Evolutionary conservation across 257 asterid species (phyloP).

Genomic region (Primulina huaijiensis): DNA sequence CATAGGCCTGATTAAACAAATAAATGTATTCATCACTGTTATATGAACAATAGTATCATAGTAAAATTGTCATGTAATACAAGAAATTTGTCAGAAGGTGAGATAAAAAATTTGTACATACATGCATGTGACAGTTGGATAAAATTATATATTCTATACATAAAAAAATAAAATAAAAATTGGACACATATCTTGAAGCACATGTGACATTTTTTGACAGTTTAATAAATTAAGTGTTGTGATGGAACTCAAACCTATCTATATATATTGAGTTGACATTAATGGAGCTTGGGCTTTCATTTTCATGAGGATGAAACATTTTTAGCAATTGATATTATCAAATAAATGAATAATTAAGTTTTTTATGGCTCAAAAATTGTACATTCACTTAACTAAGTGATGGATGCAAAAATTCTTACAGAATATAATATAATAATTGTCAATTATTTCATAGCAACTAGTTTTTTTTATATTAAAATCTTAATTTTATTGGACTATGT

Average conservation of each 20-base stretch:
- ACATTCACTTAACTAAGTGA: too few species aligned
- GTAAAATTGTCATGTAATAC: neutral
- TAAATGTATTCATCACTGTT: too few species aligned
- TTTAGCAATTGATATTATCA: neutral
- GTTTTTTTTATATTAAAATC: too few species aligned
- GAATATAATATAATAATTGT: too few species aligned
- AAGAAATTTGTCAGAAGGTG: neutral
- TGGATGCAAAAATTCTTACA: too few species aligned
- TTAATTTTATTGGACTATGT: too few species aligned
- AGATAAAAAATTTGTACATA: neutral
- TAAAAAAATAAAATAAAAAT: neutral
- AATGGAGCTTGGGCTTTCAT: conserved; percentile 19
- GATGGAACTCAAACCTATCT: conserved; percentile 33
- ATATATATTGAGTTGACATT: conserved; percentile 29
- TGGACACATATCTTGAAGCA: neutral
- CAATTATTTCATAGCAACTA: too few species aligned
- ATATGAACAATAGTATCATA: too few species aligned
- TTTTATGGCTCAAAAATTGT: too few species aligned
- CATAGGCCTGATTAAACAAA: too few species aligned
- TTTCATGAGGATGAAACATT: conserved; percentile 1
- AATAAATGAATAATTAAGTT: neutral
- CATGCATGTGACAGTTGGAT: neutral
- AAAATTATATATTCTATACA: too few species aligned
- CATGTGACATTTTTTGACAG: conserved; percentile 22
- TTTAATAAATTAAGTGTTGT: neutral